Base-by-base conservation (phyloP, 352 stramenopile genomes). In the Peronospora belbahrii region DNA sequence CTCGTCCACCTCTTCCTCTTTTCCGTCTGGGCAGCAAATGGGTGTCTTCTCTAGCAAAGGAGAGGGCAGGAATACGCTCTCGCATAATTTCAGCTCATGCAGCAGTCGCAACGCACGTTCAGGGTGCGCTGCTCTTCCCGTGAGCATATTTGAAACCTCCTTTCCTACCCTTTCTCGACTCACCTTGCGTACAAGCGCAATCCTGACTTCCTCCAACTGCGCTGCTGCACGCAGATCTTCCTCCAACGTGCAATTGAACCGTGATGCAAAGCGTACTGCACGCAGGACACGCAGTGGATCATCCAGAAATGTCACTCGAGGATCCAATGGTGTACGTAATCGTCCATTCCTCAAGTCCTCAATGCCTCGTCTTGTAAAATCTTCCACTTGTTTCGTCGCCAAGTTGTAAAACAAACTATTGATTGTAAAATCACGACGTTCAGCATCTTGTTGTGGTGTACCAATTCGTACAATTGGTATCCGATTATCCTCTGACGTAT, bases 321-420 rank as follows among this genome's bases (percentile, higher is more conserved):
- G 83, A 24, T 95, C 74, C 20, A 99, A 63, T 3, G 97, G 96
- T 5, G 96, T 99, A 0, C 94, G 76, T 10, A 99, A 74, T 25
- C 98, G 58, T 8, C 89, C 81, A 22, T 79, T 59, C 8, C 50
- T 48, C 13, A 99, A 67, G 71, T 99, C 96, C 4, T 83, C 56
- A n/a, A 98, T 56, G 4, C 96, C 96, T 10, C 33, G 28, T 8
- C 60, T 46, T 8, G 96, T 99, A 47, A 91, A 96, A 69, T 99
- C 97, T 65, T 99, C 97, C 4, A 99, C 76, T 33, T 77, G 59
- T 11, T 69, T 65, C 14, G 77, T 89, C 52, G 97, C 86, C 31
- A 99, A 84, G 66, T 99, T 99, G 82, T 98, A 99, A 62, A 98
- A 99, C 1, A 99, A 58, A n/a, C 78, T 75, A 68, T 99, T 99